Conservation (phyloP, 305 asterid species). For the Rubia peregrina region DNA sequence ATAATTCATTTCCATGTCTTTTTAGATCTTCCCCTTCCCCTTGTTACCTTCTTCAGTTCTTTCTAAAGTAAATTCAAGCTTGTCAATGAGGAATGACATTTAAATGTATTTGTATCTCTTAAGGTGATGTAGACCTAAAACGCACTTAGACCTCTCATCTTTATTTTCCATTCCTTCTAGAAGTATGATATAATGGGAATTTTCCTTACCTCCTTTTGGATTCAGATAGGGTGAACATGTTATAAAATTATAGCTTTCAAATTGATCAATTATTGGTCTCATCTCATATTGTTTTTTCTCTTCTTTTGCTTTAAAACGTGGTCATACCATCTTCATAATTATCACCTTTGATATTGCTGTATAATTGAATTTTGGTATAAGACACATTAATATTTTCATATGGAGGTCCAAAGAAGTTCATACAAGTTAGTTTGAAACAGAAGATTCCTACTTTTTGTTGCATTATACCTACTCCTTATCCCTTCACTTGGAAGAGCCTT, state of each 20-base stretch:
- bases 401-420: background rate
- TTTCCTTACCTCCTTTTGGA: background rate
- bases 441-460: background rate
- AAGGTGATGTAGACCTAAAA: background rate
- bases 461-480: background rate
- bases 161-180: background rate
- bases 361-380: background rate
- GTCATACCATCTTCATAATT: background rate
- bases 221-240: background rate
- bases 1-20: background rate
- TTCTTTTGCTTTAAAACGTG: background rate
- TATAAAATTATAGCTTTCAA: background rate
- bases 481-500: slow-evolving; percentile 1
- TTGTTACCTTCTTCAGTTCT: background rate
- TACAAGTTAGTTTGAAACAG: background rate
- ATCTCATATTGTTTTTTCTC: background rate
- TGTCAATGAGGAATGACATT: background rate
- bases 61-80: background rate
- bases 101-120: background rate
- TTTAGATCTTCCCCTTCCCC: background rate
- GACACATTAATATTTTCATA: background rate
- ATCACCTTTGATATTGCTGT: background rate
- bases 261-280: background rate
- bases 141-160: background rate
- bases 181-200: background rate